Evolutionary conservation across 179 eudicot genomes (phyloP), one percentile per base, ranked within the genome.

Genomic region (Beta macrorhiza): DNA sequence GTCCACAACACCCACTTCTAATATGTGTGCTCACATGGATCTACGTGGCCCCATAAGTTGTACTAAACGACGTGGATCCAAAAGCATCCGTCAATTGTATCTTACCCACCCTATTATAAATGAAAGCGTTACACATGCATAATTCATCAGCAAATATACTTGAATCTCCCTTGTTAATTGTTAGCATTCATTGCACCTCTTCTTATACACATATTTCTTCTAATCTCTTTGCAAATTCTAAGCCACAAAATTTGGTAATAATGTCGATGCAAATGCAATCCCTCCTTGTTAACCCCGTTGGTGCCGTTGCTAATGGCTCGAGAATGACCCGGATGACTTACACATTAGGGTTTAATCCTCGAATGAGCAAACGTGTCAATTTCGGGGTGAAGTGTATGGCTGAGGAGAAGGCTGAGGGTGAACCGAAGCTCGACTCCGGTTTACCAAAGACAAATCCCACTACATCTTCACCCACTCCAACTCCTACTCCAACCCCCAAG

Each of bases 331-430:
- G 14, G 5, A 32, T 76, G 67, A 22, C 76, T 10, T 47, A 7
- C 7, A n/a, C 84, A 15, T 42, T 72, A 22, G 59, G 80, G 68
- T 49, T 65, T 32, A 58, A 65, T 49, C 78, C 87, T 6, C 81
- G 64, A 5, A 58, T 74, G 29, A 81, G 56, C 45, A 84, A 72
- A 74, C 84, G 65, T 4, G 75, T 69, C 49, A 67, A 63, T 63
- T 16, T 88, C 10, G 82, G 13, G n/a, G 89, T 92, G 1, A 83
- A 80, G 55, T 86, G 91, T 83, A 83, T 82, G 87, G 83, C 89
- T 0, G 80, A 86, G 84, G 87, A 87, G 67, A 8, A 74, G 61
- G 49, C 58, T 12, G 67, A 83, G 75, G 73, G 77, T 71, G 75
- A 84, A 75, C 83, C 89, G 0, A 83, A 81, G 64, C 55, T 58